Base-by-base conservation (phyloP, 768 basidiomycete genomes). In the Lentinula raphanica region DNA sequence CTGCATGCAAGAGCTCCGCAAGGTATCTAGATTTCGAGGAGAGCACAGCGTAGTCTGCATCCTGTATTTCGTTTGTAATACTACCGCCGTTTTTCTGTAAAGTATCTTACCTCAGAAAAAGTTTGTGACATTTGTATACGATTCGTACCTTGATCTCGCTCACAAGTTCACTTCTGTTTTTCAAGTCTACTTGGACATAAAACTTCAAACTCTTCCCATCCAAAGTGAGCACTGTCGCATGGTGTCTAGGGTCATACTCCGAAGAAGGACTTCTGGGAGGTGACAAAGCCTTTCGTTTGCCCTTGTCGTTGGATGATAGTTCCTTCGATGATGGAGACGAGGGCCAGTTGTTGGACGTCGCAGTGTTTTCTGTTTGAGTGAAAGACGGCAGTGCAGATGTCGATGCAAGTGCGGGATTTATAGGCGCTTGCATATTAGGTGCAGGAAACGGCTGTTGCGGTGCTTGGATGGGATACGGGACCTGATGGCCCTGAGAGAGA, bases 161-260 rank as follows among this genome's bases (percentile, higher is more conserved):
- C 23, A 86, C 76, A 27, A 85, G 65, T 0, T 72, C 68, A 15
- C 73, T 70, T 23, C 88, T 76, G 50, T 81, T 80, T 44, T 77
- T 76, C 1, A 86, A 72, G 62, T 86, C 86, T n/a, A 89, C 73
- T 65, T 88, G 86, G 35, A 90, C 84, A 62, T 82, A 88, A 62
- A 90, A 88, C 12, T 71, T 67, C 46, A 84, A 63, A 0, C 78
- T 71, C 51, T 69, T 64, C 3, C 82, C 86, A 32, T 71, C 64
- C 23, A 68, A 66, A 0, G 70, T 69, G 23, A 88, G 87, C 23
- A 87, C 65, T 44, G 32, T 21, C 5, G 5, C 19, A 19, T 25
- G 35, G 36, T 35, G 13, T 11, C 28, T 25, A 23, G 58, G 60
- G 56, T 36, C 60, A 56, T 59, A 57, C n/a, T 63, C 46, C 17